Percentiles rank a stretch among this genome's conserved stretches.
Evolutionary conservation across 2,329 filamentous ascomycete species (phyloP).

Genomic region (Eutypella sp.): DNA sequence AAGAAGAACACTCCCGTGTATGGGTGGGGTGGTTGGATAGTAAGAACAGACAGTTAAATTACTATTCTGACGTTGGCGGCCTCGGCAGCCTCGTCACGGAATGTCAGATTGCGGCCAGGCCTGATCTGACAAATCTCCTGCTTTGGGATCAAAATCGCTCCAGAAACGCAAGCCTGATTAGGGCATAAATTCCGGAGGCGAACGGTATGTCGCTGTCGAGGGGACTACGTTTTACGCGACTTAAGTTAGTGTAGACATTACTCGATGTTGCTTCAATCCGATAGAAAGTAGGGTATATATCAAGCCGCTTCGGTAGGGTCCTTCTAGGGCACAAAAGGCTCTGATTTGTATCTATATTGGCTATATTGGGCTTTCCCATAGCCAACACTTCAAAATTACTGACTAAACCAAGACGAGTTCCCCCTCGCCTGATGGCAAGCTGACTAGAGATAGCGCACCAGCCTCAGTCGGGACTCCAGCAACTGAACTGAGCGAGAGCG

Average conservation of each 20-base stretch:
- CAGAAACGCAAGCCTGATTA: not conserved
- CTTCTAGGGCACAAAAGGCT: not conserved
- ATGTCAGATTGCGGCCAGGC: not conserved
- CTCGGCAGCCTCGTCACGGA: not conserved
- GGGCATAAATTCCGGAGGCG: not conserved
- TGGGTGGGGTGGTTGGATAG: not conserved
- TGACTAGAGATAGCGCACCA: not conserved
- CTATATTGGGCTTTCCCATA: not conserved
- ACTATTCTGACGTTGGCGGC: not conserved
- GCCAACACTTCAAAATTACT: not conserved
- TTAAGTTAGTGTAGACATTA: not conserved
- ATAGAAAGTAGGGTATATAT: not conserved
- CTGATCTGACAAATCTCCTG: not conserved
- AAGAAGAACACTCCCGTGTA: not conserved
- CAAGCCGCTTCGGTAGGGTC: not conserved
- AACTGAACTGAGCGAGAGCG: not conserved
- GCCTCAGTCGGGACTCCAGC: not conserved
- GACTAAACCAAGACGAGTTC: not conserved
- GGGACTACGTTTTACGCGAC: not conserved
- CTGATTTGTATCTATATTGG: not conserved
- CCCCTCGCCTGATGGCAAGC: not conserved
- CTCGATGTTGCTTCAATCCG: not conserved
- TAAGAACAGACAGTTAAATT: not conserved
- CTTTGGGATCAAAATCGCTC: not conserved
- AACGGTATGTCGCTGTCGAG: not conserved